Conservation (phyloP, 2,329 filamentous ascomycete species). For the Fulvia fulva region DNA sequence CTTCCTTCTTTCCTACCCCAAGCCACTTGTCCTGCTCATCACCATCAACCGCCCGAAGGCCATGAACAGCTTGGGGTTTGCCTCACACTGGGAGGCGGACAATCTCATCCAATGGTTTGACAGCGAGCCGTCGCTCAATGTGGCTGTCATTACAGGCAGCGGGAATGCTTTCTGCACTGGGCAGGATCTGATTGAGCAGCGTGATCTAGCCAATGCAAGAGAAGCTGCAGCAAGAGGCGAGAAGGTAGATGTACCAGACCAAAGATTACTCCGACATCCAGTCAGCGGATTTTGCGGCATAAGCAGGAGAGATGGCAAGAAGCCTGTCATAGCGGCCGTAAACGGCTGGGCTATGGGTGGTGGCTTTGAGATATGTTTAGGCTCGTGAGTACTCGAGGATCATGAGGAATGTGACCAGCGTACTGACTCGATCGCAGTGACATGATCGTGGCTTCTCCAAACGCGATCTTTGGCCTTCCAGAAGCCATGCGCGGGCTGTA, state of each 20-base stretch:
- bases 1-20: slow-evolving; percentile 43
- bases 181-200: slow-evolving; percentile 52
- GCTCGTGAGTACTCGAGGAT: slow-evolving; percentile 35
- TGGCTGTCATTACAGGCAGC: slow-evolving; percentile 47
- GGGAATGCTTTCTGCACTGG: slow-evolving; percentile 55
- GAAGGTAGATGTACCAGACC: slow-evolving; percentile 22
- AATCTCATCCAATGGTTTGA: slow-evolving; percentile 54
- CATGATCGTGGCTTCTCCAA: slow-evolving; percentile 51
- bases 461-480: slow-evolving; percentile 51
- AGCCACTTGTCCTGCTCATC: slow-evolving; percentile 48
- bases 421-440: slow-evolving; percentile 32
- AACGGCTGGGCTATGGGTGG: slow-evolving; percentile 57
- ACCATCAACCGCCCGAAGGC: slow-evolving; percentile 50
- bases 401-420: neutral
- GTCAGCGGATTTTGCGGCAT: slow-evolving; percentile 53
- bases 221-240: slow-evolving; percentile 21
- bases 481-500: slow-evolving; percentile 54
- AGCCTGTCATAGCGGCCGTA: slow-evolving; percentile 58
- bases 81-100: slow-evolving; percentile 49
- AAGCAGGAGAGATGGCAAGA: slow-evolving; percentile 55
- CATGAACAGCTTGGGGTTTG: slow-evolving; percentile 46
- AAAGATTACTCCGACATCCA: slow-evolving; percentile 23
- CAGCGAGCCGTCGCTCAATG: slow-evolving; percentile 28
- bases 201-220: slow-evolving; percentile 23
- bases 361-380: slow-evolving; percentile 55